Percentiles rank a stretch among this genome's conserved stretches.
Conservation (phyloP, 129 eudicot species). For the Tanacetum coccineum region DNA sequence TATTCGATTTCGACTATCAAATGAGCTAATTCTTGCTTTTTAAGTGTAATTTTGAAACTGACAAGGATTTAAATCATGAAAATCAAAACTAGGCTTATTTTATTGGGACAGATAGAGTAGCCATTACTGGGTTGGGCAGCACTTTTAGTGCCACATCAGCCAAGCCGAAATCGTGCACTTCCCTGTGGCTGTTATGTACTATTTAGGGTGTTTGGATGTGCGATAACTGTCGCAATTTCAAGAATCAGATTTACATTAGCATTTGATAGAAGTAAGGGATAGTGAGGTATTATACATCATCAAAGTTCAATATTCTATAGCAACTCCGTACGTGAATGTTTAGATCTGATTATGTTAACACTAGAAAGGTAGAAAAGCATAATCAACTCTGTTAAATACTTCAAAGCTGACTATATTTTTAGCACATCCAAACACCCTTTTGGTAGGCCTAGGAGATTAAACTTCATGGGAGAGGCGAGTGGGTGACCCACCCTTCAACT, state of each 20-base stretch:
- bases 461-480: background rate
- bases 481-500: no score
- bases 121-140: no score
- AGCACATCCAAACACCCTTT: background rate
- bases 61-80: background rate
- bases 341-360: background rate
- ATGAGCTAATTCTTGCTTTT: background rate
- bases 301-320: no score
- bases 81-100: background rate
- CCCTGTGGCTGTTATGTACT: background rate
- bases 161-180: no score
- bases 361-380: background rate
- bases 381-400: background rate
- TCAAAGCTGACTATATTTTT: background rate
- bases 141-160: no score
- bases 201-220: slow-evolving; percentile 7
- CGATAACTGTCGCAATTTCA: background rate
- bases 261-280: background rate
- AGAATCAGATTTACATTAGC: background rate
- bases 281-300: background rate
- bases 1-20: background rate
- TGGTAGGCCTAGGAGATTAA: background rate
- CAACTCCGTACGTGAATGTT: background rate
- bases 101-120: background rate
- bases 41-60: background rate